A percentile compares a stretch with the other conserved stretches of the same genome.
Evolutionary conservation across 192 early-diverging fungal genomes (phyloP).

Genomic region (Coemansia sp.): DNA sequence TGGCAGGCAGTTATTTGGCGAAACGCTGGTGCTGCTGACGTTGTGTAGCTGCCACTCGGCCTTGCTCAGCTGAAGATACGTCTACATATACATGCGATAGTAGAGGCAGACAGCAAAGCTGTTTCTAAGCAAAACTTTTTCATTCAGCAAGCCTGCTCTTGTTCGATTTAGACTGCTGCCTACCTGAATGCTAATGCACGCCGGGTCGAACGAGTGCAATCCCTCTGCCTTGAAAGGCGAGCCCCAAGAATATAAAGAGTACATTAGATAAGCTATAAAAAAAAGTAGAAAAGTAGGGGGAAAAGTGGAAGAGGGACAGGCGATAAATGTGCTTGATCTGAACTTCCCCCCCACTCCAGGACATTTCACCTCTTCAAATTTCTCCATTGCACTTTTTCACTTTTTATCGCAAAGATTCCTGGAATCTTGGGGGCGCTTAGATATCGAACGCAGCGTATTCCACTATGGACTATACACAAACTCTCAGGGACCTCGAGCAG

Average conservation of each 20-base stretch:
- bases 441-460: neutral
- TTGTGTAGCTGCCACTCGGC: constrained; percentile 43
- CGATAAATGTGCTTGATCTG: neutral
- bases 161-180: neutral
- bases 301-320: neutral
- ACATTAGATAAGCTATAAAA: constrained; percentile 18
- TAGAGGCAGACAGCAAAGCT: neutral
- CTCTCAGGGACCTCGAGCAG: constrained; percentile 43
- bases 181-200: constrained; percentile 49
- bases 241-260: constrained; percentile 50
- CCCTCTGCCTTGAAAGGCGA: constrained; percentile 42
- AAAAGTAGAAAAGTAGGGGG: neutral
- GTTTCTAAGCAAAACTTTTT: neutral
- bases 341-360: neutral
- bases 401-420: neutral
- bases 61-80: constrained; percentile 50
- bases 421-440: neutral
- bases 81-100: constrained; percentile 9
- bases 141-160: neutral
- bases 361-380: neutral
- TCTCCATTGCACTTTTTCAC: neutral
- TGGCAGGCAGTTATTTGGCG: constrained; percentile 40
- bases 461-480: constrained; percentile 40
- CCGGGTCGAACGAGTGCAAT: constrained; percentile 46
- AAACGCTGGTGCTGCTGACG: constrained; percentile 33